Conservation (phyloP, 208 protist species). For the Entamoeba dispar region DNA sequence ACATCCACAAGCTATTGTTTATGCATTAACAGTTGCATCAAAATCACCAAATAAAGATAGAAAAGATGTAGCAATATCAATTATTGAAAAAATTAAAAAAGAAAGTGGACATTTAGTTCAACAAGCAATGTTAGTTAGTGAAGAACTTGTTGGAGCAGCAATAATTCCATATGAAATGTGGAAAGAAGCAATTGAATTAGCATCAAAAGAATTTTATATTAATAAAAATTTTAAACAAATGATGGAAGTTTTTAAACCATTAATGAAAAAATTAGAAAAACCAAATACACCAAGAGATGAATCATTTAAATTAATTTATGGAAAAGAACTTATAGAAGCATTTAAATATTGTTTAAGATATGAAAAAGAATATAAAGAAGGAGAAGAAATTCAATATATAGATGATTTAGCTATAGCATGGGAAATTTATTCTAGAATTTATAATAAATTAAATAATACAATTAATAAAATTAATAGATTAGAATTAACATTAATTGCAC, state of each 20-base stretch:
- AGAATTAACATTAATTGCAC: slow-evolving; percentile 79
- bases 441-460: slow-evolving; percentile 73
- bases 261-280: slow-evolving; percentile 63
- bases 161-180: slow-evolving; percentile 78
- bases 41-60: slow-evolving; percentile 28
- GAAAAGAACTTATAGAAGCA: not conserved
- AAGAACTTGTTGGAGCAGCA: slow-evolving; percentile 88
- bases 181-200: slow-evolving; percentile 36
- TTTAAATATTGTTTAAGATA: not conserved
- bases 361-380: not conserved
- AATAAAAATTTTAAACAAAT: not conserved
- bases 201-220: not conserved
- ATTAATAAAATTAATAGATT: slow-evolving; percentile 69
- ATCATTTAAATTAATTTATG: not conserved
- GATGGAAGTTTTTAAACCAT: slow-evolving; percentile 52
- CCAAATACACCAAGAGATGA: slow-evolving; percentile 6
- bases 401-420: slow-evolving; percentile 73
- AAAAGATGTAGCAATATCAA: not conserved
- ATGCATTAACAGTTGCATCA: slow-evolving; percentile 85
- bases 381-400: not conserved
- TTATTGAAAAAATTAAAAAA: not conserved
- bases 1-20: slow-evolving; percentile 93
- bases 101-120: slow-evolving; percentile 47
- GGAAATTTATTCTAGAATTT: slow-evolving; percentile 59
- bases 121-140: slow-evolving; percentile 72